phyloP scores from a whole-genome alignment of 2,329 filamentous ascomycete species.

The Fonsecaea erecta region DNA sequence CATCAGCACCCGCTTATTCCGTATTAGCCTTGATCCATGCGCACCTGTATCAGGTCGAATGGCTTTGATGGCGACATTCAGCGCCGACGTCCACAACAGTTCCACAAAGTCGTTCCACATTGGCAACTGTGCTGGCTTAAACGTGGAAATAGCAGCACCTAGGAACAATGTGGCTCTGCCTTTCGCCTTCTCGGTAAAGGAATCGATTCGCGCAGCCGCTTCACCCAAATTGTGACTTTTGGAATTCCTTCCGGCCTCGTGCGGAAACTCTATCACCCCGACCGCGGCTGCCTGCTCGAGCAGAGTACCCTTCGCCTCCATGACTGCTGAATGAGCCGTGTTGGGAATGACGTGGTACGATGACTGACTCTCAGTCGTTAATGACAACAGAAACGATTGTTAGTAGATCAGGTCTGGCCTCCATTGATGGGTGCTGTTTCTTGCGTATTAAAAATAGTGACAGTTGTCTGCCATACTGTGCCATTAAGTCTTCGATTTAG shows the following conservation, averaged over 20 bases:
- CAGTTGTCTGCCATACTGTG: background rate
- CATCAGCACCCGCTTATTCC: background rate
- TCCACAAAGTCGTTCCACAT: conserved; percentile 15
- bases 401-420: background rate
- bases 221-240: conserved; percentile 2
- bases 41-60: conserved; percentile 7
- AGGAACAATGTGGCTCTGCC: conserved; percentile 7
- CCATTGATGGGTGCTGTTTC: background rate
- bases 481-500: background rate
- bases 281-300: background rate
- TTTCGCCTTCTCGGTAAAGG: conserved; percentile 14
- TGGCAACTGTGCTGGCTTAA: conserved; percentile 9
- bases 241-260: background rate
- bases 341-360: background rate
- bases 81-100: conserved; percentile 1
- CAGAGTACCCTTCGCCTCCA: background rate
- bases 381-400: background rate
- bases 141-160: conserved; percentile 10
- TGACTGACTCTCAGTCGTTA: background rate
- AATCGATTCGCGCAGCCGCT: conserved; percentile 1
- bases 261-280: conserved; percentile 1
- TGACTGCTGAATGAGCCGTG: background rate
- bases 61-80: conserved; percentile 1
- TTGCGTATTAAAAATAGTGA: background rate
- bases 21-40: background rate